Evolutionary conservation across 176 grass and related monocot genomes (phyloP).

Genomic region (Triticum dicoccoides): DNA sequence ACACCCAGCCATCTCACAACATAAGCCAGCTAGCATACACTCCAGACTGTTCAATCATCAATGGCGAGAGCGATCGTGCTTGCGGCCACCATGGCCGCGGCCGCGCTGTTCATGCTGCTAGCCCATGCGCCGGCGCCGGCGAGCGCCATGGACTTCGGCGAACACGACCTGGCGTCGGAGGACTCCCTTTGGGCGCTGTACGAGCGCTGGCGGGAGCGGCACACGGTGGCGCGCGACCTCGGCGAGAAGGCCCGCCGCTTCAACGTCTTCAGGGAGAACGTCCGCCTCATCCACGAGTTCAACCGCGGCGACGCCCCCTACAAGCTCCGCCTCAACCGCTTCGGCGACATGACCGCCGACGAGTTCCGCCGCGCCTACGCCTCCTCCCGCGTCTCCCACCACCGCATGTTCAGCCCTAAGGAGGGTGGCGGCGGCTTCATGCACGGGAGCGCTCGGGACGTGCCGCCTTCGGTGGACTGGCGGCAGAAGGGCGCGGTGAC

Average conservation of each 20-base stretch:
- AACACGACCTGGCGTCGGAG: constrained; percentile 61
- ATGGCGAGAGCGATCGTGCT: neutral
- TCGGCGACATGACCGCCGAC: constrained; percentile 76
- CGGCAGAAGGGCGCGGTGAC: constrained; percentile 68
- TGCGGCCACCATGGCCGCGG: constrained; percentile 3
- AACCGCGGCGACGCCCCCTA: constrained; percentile 72
- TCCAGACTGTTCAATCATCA: neutral
- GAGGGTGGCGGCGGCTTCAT: neutral
- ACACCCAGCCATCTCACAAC: neutral
- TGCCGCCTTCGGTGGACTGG: constrained; percentile 61
- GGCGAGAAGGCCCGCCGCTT: constrained; percentile 58
- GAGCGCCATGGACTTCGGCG: constrained; percentile 48
- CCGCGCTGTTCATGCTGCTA: neutral
- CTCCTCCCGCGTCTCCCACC: constrained; percentile 50
- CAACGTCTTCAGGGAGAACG: constrained; percentile 83
- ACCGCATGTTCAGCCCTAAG: constrained; percentile 43
- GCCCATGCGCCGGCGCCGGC: neutral
- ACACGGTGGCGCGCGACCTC: constrained; percentile 57
- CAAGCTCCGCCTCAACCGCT: constrained; percentile 81
- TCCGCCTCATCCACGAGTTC: constrained; percentile 61
- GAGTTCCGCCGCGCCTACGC: constrained; percentile 66
- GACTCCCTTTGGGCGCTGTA: constrained; percentile 59
- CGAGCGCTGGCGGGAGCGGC: constrained; percentile 62
- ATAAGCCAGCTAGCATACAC: neutral
- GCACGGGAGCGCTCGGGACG: neutral